Base-by-base conservation (phyloP, 2,329 filamentous ascomycete species). In the Tolypocladium sp. region DNA sequence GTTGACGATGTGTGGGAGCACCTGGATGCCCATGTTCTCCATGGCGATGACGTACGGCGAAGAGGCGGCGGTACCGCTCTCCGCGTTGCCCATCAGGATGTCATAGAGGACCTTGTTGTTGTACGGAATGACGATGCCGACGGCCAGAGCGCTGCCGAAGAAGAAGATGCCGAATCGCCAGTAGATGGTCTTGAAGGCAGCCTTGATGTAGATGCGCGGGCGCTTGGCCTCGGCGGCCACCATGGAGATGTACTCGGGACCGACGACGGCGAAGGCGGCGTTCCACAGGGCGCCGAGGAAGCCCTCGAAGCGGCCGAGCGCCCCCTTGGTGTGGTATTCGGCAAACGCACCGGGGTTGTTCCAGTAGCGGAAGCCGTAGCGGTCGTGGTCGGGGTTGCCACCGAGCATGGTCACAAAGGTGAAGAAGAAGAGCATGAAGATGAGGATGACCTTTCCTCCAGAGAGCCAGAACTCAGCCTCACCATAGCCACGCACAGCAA, bases 381-480 rank as follows among this genome's bases (percentile, higher is more conserved):
- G 77, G 65, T 89, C 86, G 55, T 83, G 76, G 7, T 84, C 69
- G 0, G 90, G 90, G 64, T 92, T 92, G 37, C 88, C 90, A 41
- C 89, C 90, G 9, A 91, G 77, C 87, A 92, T 91, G 55, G 85
- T 86, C 65, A 93, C 79, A 68, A 93, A 89, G n/a, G 90, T 92
- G 73, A 88, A 92, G 67, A 79, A 74, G 70, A 91, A 87, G 57
- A 90, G 76, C 15, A 85, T 83, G 61, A 86, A 76, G 64, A 88
- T 88, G 54, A 90, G 77, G 27, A 89, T 70, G 40, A 89, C 78
- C 69, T 90, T 89, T 63, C 85, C 84, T 44, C 73, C 74, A 2
- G 82, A 81, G 3, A 86, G 75, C 81, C 81, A 86, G 66, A 92
- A 92, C 67, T 92, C 89, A 13, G 86, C 82, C 69, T 90, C 86